These are phyloP conservation scores for Sphagnum contortum DNA, from an alignment of 225 moss, liverwort and hornwort species.

Conservation along the genomic window DNA sequence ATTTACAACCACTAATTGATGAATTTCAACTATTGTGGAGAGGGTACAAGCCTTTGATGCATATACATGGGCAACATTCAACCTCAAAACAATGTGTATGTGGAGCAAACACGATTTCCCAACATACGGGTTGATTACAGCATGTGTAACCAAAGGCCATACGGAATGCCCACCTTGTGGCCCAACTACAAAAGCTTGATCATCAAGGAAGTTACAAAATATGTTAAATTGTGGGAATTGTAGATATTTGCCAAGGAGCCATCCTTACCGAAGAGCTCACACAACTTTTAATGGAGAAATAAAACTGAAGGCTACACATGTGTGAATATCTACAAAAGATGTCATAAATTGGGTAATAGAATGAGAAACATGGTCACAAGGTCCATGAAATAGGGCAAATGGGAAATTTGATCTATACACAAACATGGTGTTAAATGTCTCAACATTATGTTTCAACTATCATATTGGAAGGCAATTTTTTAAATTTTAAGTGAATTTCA, in stretches of 20 bases:
- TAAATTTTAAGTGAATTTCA: too few species aligned
- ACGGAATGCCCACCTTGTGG: neutral
- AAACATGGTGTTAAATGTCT: too few species aligned
- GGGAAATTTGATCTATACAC: too few species aligned
- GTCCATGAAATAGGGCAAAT: too few species aligned
- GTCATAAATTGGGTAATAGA: too few species aligned
- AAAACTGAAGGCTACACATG: too few species aligned
- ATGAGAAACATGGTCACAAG: too few species aligned
- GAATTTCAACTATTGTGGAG: neutral
- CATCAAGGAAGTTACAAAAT: neutral
- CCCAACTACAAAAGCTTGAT: neutral
- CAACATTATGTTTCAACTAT: too few species aligned
- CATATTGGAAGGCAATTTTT: too few species aligned
- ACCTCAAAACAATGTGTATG: neutral
- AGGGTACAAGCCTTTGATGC: neutral
- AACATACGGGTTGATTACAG: neutral
- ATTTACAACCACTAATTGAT: slow-evolving; percentile 6
- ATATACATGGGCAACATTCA: neutral
- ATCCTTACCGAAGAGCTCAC: too few species aligned
- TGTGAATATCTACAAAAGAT: too few species aligned
- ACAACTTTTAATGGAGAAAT: too few species aligned
- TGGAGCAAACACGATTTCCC: slow-evolving; percentile 4
- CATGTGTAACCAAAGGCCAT: neutral
- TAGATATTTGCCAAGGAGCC: neutral
- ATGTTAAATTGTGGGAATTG: neutral